A percentile compares a stretch with the other conserved stretches of the same genome.
Conservation (phyloP, 1,139 yeast genomes). For the Suhomyces bolitotheri region DNA sequence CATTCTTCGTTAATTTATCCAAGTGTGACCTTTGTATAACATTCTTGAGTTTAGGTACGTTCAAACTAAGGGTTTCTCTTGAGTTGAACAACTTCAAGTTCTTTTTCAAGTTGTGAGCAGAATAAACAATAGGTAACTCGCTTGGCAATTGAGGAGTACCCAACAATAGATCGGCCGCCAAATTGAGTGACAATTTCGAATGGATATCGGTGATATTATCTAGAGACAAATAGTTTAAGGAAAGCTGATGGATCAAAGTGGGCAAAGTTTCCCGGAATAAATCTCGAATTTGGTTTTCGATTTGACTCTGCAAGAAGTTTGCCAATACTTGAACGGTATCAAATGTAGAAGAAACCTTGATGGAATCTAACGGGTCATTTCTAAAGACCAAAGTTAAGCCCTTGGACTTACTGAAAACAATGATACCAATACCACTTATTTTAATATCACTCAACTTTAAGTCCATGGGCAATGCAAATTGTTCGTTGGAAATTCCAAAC, state of each 20-base stretch:
- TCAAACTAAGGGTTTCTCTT: constrained; percentile 73
- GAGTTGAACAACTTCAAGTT: constrained; percentile 71
- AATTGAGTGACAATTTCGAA: constrained; percentile 28
- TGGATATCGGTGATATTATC: constrained; percentile 36
- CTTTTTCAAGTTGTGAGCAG: constrained; percentile 59
- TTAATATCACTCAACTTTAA: constrained; percentile 71
- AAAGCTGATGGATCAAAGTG: constrained; percentile 71
- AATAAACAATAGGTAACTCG: constrained; percentile 15
- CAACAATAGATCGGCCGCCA: constrained; percentile 6
- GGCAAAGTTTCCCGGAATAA: constrained; percentile 84
- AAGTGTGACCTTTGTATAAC: constrained; percentile 56
- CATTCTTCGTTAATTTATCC: constrained; percentile 40
- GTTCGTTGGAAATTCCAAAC: constrained; percentile 64
- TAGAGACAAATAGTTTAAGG: constrained; percentile 66
- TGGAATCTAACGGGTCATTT: constrained; percentile 83
- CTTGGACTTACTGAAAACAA: constrained; percentile 77
- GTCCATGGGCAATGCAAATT: constrained; percentile 77
- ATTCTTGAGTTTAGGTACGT: constrained; percentile 58
- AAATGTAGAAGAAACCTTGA: constrained; percentile 80
- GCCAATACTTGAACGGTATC: constrained; percentile 85
- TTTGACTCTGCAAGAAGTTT: constrained; percentile 74
- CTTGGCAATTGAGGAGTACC: constrained; percentile 10
- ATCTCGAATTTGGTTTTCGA: constrained; percentile 77
- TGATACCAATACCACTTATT: constrained; percentile 78
- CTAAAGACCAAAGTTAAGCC: constrained; percentile 85